phyloP scores from a whole-genome alignment of 495 filamentous ascomycete genomes.

The Umbilicaria muhlenbergii region DNA sequence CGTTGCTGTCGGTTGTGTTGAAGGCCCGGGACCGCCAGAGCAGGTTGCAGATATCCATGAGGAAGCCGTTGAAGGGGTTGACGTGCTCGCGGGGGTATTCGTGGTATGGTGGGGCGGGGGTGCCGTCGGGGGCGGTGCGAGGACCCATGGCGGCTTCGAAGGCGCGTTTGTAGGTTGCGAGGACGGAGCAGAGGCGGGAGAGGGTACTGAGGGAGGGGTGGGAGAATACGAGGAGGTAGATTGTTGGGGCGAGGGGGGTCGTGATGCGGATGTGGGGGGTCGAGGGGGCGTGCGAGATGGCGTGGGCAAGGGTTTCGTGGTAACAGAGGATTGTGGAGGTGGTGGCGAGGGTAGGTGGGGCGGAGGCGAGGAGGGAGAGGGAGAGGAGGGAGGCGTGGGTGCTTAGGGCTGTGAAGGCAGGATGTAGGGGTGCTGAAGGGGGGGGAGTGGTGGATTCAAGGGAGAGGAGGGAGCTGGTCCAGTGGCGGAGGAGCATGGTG shows the following conservation, averaged over 20 bases:
- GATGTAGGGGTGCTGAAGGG: background rate
- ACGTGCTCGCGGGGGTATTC: conserved; percentile 38
- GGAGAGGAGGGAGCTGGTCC: conserved; percentile 35
- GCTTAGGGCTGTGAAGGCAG: conserved; percentile 31
- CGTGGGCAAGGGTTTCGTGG: conserved; percentile 41
- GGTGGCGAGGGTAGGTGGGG: conserved; percentile 16
- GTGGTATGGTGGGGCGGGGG: conserved; percentile 16
- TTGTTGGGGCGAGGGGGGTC: conserved; percentile 48
- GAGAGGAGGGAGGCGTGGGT: conserved; percentile 45
- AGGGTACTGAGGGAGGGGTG: conserved; percentile 38
- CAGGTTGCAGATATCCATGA: conserved; percentile 83
- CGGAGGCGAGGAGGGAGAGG: conserved; percentile 41
- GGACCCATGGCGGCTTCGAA: conserved; percentile 51
- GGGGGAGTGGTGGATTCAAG: conserved; percentile 10
- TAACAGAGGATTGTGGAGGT: conserved; percentile 47
- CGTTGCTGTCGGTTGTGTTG: conserved; percentile 48
- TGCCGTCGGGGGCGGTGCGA: conserved; percentile 7
- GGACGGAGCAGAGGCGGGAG: conserved; percentile 55
- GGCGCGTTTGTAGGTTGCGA: conserved; percentile 52
- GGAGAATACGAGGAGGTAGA: conserved; percentile 56
- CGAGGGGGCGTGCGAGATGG: conserved; percentile 37
- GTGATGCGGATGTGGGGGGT: conserved; percentile 41
- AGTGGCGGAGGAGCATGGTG: conserved; percentile 50
- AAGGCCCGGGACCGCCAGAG: conserved; percentile 71
- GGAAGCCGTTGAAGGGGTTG: conserved; percentile 63